phyloP scores from a whole-genome alignment of 345 rosid species.

The Pistacia atlantica region DNA sequence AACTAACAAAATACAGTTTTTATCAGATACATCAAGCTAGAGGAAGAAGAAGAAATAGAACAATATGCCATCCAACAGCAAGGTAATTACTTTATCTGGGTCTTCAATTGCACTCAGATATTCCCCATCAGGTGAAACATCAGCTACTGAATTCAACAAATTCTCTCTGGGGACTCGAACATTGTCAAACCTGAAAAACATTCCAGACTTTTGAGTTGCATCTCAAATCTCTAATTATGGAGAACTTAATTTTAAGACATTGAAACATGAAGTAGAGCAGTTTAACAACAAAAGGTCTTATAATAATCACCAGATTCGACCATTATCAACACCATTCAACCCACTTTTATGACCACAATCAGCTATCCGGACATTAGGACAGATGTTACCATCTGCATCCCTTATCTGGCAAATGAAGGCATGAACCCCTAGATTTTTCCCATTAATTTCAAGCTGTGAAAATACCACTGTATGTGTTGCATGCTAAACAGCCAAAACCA shows the following conservation, averaged over 20 bases:
- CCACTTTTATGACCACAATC: slow-evolving; percentile 98
- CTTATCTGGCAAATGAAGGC: slow-evolving; percentile 89
- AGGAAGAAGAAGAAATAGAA: slow-evolving; percentile 9
- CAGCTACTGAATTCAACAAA: slow-evolving; percentile 89
- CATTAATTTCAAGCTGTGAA: slow-evolving; percentile 82
- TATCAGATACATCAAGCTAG: neutral
- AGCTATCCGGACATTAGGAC: slow-evolving; percentile 77
- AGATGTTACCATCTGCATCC: slow-evolving; percentile 69
- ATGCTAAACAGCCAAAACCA: slow-evolving; percentile 50
- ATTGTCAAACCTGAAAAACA: slow-evolving; percentile 72
- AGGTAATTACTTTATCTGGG: slow-evolving; percentile 74
- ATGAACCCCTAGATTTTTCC: slow-evolving; percentile 87
- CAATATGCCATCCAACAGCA: slow-evolving; percentile 2
- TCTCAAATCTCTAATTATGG: neutral
- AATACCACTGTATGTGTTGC: slow-evolving; percentile 92
- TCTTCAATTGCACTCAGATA: slow-evolving; percentile 81
- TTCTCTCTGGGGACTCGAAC: slow-evolving; percentile 88
- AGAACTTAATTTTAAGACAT: neutral
- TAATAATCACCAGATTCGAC: slow-evolving; percentile 76
- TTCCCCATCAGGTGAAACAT: slow-evolving; percentile 81
- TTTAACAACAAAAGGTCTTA: neutral
- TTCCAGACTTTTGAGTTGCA: slow-evolving; percentile 10
- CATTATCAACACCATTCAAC: slow-evolving; percentile 94
- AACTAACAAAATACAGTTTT: neutral
- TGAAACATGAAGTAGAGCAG: neutral